Evolutionary conservation across 176 grass and related monocot species (phyloP), one percentile per base, ranked within the genome.

Genomic region (Zea mays): DNA sequence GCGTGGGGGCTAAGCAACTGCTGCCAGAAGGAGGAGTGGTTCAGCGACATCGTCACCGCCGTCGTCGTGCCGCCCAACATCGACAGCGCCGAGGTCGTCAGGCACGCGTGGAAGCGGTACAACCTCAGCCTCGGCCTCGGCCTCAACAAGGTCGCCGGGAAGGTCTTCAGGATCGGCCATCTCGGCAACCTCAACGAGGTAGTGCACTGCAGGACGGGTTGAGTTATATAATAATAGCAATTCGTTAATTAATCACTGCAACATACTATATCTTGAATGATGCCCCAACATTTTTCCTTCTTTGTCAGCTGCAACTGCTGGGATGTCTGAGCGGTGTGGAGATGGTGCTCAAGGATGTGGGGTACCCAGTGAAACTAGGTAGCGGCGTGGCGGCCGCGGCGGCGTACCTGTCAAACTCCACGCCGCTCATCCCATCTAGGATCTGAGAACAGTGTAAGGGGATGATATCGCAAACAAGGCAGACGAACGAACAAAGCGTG

Each of bases 1-100:
- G 96, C 96, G 42, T 99, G 96, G 96, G 95, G 96, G 77, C 77
- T 99, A 81, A 99, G 95, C 87, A 99, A 99, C 69, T 99, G 96
- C 92, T 87, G 87, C 14, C 81, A 85, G 63, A 89, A 90, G 82
- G 92, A 95, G 62, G 96, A 99, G 80, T 95, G 92, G 83, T 84
- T 72, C 71, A 99, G 96, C 76, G 87, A 99, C 74, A 99, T 92
- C 5, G 90, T 99, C 65, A 99, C 96, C 42, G 96, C 96, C 46
- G 75, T 99, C 65, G 69, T 99, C 10, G 96, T 99, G 60, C 92
- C 96, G 72, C 5, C 92, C 0, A 87, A 93, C 73, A 82, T 99
- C 72, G 89, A 97, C 65, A 94, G 89, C 51, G 0, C 65, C 15
- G 87, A 97, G 35, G 27, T 97, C 70, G 94, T 93, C 5, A 97